Evolutionary conservation across 345 rosid genomes (phyloP).

Genomic region (Iberis pinnata): DNA sequence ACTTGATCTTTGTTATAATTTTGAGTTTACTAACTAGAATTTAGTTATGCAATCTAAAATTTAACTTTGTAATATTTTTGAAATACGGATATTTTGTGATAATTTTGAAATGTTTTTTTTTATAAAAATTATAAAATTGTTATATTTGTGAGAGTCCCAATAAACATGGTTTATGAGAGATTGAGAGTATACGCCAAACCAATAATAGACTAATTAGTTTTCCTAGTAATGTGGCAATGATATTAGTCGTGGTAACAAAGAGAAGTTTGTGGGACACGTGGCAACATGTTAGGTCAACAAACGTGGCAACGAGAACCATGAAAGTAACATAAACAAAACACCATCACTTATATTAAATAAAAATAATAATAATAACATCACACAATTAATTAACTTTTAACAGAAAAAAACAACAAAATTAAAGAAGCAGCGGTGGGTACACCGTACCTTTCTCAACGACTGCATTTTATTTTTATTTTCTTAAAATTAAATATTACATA

Average conservation of each 20-base stretch:
- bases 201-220: slow-evolving; percentile 4
- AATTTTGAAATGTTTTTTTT: too few species aligned
- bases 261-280: slow-evolving; percentile 16
- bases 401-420: not conserved
- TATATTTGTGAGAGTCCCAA: too few species aligned
- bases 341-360: too few species aligned
- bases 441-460: slow-evolving; percentile 32
- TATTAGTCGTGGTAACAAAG: slow-evolving; percentile 9
- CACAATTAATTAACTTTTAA: not conserved
- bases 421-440: slow-evolving; percentile 28
- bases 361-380: too few species aligned
- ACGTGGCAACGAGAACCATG: slow-evolving; percentile 29
- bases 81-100: too few species aligned
- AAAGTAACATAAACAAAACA: slow-evolving; percentile 23
- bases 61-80: too few species aligned
- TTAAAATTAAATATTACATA: not conserved
- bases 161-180: too few species aligned
- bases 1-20: too few species aligned
- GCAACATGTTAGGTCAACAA: not conserved
- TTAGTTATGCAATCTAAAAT: too few species aligned
- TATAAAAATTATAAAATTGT: too few species aligned
- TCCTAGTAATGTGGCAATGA: slow-evolving; percentile 9
- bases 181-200: slow-evolving; percentile 24
- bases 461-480: not conserved
- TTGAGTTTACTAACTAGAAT: too few species aligned